A percentile compares a stretch with the other conserved stretches of the same genome.
These are phyloP conservation scores for Epichloe sibirici DNA, from an alignment of 2,329 filamentous ascomycete genomes.

Conservation along the genomic window DNA sequence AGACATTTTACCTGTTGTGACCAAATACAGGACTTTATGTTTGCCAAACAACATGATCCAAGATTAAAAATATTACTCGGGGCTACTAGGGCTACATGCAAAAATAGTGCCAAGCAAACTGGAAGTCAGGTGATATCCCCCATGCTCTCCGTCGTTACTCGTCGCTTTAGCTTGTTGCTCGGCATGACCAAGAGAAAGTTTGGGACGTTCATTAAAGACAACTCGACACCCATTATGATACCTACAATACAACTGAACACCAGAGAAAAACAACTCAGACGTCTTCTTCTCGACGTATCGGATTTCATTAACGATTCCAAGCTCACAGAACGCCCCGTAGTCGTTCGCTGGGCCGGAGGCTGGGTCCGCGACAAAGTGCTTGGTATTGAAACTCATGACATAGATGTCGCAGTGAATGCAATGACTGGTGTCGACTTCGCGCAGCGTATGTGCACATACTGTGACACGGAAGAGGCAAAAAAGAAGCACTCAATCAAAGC, in stretches of 20 bases:
- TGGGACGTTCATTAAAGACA: constrained; percentile 13
- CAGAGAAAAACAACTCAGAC: constrained; percentile 58
- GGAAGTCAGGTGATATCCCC: no score
- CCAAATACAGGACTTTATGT: no score
- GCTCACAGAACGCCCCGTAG: constrained; percentile 39
- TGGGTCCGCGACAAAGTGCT: constrained; percentile 83
- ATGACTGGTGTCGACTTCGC: constrained; percentile 75
- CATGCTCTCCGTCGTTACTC: not conserved
- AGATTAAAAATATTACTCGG: no score
- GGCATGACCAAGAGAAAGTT: constrained; percentile 5
- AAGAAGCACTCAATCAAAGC: constrained; percentile 3
- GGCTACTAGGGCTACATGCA: no score
- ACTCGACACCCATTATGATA: constrained; percentile 5
- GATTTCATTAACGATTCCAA: constrained; percentile 40
- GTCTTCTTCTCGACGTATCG: constrained; percentile 75
- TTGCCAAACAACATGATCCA: no score
- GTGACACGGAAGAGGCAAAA: constrained; percentile 26
- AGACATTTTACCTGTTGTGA: no score
- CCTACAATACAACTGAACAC: constrained; percentile 45
- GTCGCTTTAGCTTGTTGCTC: not conserved
- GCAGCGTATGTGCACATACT: constrained; percentile 55
- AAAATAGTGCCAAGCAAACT: no score
- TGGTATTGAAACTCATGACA: constrained; percentile 60
- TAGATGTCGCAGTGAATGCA: constrained; percentile 73
- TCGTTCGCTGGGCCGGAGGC: constrained; percentile 70